A percentile compares a stretch with the other conserved stretches of the same genome.
Evolutionary conservation across 192 early-diverging fungal genomes (phyloP).

Genomic region (Coemansia sp.): DNA sequence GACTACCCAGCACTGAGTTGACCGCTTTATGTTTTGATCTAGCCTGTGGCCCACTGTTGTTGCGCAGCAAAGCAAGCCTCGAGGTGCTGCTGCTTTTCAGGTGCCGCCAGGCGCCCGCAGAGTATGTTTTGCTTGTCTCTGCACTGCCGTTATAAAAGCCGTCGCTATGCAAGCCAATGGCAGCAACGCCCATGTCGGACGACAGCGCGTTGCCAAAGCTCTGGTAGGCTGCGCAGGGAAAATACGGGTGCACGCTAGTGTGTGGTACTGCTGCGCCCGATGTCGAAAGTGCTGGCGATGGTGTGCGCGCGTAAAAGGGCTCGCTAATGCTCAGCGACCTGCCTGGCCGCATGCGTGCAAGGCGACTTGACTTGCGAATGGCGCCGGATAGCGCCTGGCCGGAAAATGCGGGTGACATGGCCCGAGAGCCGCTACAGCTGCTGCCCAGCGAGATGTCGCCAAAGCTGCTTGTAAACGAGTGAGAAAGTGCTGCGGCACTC

Average conservation of each 20-base stretch:
- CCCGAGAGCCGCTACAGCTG: background rate
- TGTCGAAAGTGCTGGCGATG: slow-evolving; percentile 19
- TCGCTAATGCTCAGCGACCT: slow-evolving; percentile 33
- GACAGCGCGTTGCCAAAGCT: background rate
- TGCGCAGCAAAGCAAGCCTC: slow-evolving; percentile 2
- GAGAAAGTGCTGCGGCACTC: background rate
- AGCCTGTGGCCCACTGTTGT: background rate
- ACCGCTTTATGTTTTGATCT: background rate
- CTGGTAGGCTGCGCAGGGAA: slow-evolving; percentile 3
- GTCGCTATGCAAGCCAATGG: background rate
- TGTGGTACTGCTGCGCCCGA: background rate
- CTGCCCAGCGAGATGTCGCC: slow-evolving; percentile 15
- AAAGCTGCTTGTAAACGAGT: slow-evolving; percentile 12
- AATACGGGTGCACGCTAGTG: slow-evolving; percentile 14
- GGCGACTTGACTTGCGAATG: slow-evolving; percentile 5
- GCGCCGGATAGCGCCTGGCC: background rate
- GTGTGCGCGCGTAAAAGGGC: slow-evolving; percentile 20
- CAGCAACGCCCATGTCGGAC: background rate
- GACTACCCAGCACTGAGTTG: slow-evolving; percentile 4
- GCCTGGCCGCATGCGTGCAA: slow-evolving; percentile 18
- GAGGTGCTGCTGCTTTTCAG: background rate
- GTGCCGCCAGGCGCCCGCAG: background rate
- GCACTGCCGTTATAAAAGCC: background rate
- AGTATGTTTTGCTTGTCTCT: background rate
- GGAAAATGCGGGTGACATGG: background rate